Base-by-base conservation (phyloP, 2,329 filamentous ascomycete genomes). In the Pyrenophora tritici-repentis region DNA sequence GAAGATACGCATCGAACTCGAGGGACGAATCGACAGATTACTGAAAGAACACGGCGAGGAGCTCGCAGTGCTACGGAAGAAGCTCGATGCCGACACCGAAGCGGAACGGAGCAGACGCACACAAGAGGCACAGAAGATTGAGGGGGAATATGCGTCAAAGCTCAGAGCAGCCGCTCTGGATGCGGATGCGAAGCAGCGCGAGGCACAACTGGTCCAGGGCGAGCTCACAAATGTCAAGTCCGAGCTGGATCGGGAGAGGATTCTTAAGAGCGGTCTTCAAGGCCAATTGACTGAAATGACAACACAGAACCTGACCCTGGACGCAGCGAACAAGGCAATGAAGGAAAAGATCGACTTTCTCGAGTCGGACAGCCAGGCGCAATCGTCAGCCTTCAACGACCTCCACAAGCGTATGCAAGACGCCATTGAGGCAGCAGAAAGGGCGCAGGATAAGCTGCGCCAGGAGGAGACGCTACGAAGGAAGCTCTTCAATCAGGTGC, bases 401-500 rank as follows among this genome's bases (percentile, higher is more conserved):
- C 90, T 96, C 78, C 89, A 96, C 67, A 81, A 87, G 36, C 83
- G 87, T 44, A 85, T 96, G 66, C 88, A 90, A 66, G 88, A 94
- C 39, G 91, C 92, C 0, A 75, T 91, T 18, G 82, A 83, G 12
- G 77, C 82, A 16, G 89, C 88, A 1, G 85, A 89, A 24, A 81
- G 84, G 31, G 86, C 89, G 1, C 86, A 89, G 49, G 85, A 90
- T 59, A 96, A 94, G 68, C 80, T 99, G 22, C 87, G 94, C 56
- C 90, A 88, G 65, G 94, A 97, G 70, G 94, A 99, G 75, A 94
- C 90, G 0, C 80, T 96, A 42, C 86, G 94, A 12, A 85, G 94
- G 17, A 93, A 95, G 62, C 82, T 99, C 0, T 96, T 97, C 78
- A 97, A 97, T 75, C 94, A 96, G 72, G 93, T 99, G 39, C 91